Evolutionary conservation across 2,329 filamentous ascomycete species (phyloP), one percentile per base, ranked within the genome.

Genomic region (Aspergillus piperis): DNA sequence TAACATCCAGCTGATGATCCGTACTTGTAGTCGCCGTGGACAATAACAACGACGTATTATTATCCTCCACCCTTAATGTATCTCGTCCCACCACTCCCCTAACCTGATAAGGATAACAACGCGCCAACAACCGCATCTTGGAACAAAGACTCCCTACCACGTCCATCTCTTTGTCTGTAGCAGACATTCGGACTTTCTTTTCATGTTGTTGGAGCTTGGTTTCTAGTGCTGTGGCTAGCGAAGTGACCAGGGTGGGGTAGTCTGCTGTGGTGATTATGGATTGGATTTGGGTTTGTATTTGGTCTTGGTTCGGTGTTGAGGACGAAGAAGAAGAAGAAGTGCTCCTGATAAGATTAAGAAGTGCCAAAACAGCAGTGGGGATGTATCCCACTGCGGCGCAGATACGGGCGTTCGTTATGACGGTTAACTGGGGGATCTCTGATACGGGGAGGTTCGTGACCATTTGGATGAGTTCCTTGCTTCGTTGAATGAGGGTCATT

Each of bases 21-120:
- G 11, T 11, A 36, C 10, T 15, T 4, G 11, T 36, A 11, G 11
- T 36, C 32, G 10, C 3, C 30, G 30, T 27, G 25, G 25, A 32
- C 3, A 19, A 19, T 19, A 11, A 36, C 32, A 21, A 21, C 19
- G 30, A 11, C 30, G 3, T 10, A 32, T 32, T 10, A 32, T 8
- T 30, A 27, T 27, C 8, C 5, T 49, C 44, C 59, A 55, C 59
- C 17, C 57, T 51, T 36, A 44, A 21, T 36, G 52, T 17, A 6
- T 59, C 56, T 42, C 58, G 56, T 7, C 62, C 64, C 53, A 64
- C 44, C 44, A 65, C 49, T 5, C 23, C 61, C 60, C 57, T 60
- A 13, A 68, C 47, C 27, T 68, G 66, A 59, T 68, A 57, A 21
- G 66, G 66, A 55, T 68, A 68, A 58, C 62, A 65, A n/a, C 59